Evolutionary conservation across 2,329 filamentous ascomycete species (phyloP).

Genomic region (Acrocalymma vagum): DNA sequence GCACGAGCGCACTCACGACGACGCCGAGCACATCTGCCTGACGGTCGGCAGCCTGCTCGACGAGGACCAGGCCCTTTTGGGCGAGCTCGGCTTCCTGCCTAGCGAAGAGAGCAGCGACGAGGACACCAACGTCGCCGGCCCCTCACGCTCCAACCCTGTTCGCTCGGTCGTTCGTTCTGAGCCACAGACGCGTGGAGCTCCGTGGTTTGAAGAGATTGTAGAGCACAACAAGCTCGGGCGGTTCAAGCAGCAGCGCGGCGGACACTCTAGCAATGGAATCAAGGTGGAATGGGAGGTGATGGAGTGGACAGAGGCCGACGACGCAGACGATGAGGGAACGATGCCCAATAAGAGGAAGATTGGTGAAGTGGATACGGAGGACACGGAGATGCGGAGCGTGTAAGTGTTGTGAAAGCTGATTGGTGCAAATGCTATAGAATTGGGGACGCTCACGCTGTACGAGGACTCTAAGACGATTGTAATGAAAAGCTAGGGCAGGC

Average conservation of each 20-base stretch:
- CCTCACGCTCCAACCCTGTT: constrained; percentile 15
- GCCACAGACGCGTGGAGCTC: constrained; percentile 64
- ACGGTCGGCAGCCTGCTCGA: constrained; percentile 79
- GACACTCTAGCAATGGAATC: constrained; percentile 70
- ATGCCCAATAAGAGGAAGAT: constrained; percentile 46
- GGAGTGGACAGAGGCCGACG: constrained; percentile 64
- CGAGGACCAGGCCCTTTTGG: constrained; percentile 75
- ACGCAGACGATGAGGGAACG: constrained; percentile 45
- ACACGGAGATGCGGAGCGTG: constrained; percentile 39
- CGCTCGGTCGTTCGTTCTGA: constrained; percentile 26
- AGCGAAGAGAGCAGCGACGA: constrained; percentile 37
- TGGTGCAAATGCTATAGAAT: too few species aligned
- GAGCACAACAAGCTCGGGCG: constrained; percentile 77
- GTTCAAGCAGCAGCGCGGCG: constrained; percentile 68
- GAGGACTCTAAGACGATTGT: constrained; percentile 13
- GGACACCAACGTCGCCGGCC: constrained; percentile 28
- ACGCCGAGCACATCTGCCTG: constrained; percentile 81
- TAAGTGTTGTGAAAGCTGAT: constrained; percentile 23
- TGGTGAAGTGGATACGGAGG: constrained; percentile 34
- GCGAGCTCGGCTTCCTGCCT: constrained; percentile 78
- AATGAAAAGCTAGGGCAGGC: constrained; percentile 15
- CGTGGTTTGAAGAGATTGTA: constrained; percentile 87
- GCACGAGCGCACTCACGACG: constrained; percentile 75
- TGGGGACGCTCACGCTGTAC: constrained; percentile 36
- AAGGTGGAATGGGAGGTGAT: constrained; percentile 84